Evolutionary conservation across 2,329 filamentous ascomycete genomes (phyloP).

Genomic region (Berkeleyomyces rouxiae): DNA sequence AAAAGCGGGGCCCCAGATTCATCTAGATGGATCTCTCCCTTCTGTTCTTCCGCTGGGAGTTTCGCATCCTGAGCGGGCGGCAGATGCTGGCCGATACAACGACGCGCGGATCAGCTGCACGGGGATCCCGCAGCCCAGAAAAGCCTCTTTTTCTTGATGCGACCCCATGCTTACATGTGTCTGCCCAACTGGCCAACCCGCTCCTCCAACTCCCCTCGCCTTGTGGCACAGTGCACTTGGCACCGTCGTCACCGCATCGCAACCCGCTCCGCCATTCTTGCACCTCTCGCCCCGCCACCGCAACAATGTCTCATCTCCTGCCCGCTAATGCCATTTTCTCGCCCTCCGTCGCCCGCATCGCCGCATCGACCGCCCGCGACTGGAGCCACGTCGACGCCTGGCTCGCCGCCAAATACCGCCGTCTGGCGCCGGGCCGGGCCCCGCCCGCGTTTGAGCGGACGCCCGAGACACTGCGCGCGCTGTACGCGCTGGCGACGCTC

Average conservation of each 20-base stretch:
- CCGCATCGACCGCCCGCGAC: constrained; percentile 70
- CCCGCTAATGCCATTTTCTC: constrained; percentile 44
- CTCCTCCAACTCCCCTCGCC: no score
- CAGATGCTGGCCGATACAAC: no score
- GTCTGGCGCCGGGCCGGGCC: constrained; percentile 31
- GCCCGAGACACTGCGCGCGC: constrained; percentile 58
- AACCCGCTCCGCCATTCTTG: not conserved
- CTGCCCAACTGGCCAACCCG: no score
- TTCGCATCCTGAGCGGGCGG: no score
- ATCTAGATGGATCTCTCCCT: not conserved
- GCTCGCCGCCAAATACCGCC: constrained; percentile 54
- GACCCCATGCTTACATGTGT: no score
- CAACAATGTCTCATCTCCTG: constrained; percentile 24
- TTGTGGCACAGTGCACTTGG: not conserved
- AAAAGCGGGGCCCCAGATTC: not conserved
- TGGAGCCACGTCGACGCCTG: constrained; percentile 80
- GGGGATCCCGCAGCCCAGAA: no score
- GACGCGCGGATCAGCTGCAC: no score
- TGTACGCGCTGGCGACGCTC: constrained; percentile 55
- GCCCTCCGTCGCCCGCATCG: constrained; percentile 52
- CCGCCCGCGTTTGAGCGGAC: constrained; percentile 73
- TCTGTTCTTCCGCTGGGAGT: no score
- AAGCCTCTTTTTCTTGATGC: no score
- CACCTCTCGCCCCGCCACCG: not conserved
- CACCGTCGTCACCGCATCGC: not conserved